Evolutionary conservation across 768 basidiomycete genomes (phyloP).

Genomic region (Auricularia heimuer): DNA sequence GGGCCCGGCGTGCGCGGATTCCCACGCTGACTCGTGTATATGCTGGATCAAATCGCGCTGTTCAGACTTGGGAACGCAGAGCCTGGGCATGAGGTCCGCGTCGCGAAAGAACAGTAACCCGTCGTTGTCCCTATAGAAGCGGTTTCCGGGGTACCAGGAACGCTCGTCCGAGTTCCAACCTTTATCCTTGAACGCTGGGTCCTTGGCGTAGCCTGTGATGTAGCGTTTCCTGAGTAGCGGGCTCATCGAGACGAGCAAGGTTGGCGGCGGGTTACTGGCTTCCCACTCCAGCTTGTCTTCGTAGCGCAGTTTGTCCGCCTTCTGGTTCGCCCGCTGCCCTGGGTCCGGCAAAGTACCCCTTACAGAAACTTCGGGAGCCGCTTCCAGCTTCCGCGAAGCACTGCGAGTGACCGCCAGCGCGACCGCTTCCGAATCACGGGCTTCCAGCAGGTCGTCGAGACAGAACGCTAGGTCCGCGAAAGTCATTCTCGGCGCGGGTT

Average conservation of each 20-base stretch:
- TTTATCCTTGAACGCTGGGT: slow-evolving; percentile 3
- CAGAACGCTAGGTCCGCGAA: neutral
- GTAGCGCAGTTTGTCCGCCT: neutral
- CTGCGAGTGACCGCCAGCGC: neutral
- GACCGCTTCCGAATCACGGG: neutral
- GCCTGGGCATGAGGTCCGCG: neutral
- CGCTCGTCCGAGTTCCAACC: neutral
- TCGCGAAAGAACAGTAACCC: slow-evolving; percentile 5
- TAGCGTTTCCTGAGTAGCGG: slow-evolving; percentile 1
- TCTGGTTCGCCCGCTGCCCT: neutral
- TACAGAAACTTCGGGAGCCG: neutral
- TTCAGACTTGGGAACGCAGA: slow-evolving; percentile 8
- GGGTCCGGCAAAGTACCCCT: neutral
- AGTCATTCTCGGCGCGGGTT: neutral
- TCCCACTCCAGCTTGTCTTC: neutral
- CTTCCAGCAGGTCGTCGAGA: neutral
- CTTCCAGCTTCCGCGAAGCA: neutral
- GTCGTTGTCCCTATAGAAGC: neutral
- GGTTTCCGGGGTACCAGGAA: neutral
- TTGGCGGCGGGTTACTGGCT: neutral
- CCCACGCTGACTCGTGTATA: slow-evolving; percentile 6
- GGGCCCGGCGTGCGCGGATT: slow-evolving; percentile 7
- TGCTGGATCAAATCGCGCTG: slow-evolving; percentile 2
- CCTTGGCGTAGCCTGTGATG: slow-evolving; percentile 5
- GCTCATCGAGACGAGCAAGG: neutral